A percentile compares a stretch with the other conserved stretches of the same genome.
phyloP scores from a whole-genome alignment of 2,329 filamentous ascomycete species.

The Xylariaceae sp. region DNA sequence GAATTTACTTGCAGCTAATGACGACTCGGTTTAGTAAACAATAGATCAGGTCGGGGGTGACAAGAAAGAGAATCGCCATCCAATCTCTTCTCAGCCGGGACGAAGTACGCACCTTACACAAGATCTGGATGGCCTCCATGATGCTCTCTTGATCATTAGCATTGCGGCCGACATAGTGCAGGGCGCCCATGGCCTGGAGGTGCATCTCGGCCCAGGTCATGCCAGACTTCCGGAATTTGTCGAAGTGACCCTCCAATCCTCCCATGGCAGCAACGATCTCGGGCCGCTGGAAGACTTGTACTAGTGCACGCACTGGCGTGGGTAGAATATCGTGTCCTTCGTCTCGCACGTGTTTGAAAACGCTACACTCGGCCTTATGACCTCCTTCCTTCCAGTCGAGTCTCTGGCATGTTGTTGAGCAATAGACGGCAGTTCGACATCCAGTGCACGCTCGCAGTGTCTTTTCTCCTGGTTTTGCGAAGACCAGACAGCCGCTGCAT shows the following conservation, averaged over 20 bases:
- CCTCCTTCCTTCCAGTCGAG: constrained; percentile 45
- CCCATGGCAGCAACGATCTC: constrained; percentile 32
- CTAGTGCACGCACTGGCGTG: constrained; percentile 49
- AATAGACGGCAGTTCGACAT: constrained; percentile 52
- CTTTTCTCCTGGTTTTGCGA: neutral
- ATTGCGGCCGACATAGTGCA: constrained; percentile 40
- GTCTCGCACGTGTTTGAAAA: constrained; percentile 38
- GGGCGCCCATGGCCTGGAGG: constrained; percentile 46
- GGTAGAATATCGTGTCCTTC: constrained; percentile 39
- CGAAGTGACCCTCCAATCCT: constrained; percentile 44
- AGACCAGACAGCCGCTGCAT: constrained; percentile 45
- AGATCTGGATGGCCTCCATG: constrained; percentile 39
- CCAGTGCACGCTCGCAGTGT: constrained; percentile 43
- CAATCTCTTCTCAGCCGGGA: neutral
- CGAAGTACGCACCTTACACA: constrained; percentile 48
- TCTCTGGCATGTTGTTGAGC: constrained; percentile 48
- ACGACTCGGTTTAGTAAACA: neutral
- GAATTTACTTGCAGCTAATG: constrained; percentile 56
- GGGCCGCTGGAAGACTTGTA: constrained; percentile 45
- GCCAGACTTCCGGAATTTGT: constrained; percentile 32
- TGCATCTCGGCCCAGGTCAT: constrained; percentile 42
- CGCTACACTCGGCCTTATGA: constrained; percentile 52
- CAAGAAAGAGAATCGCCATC: neutral
- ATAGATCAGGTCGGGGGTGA: neutral
- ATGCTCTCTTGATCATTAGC: constrained; percentile 35